Base-by-base conservation (phyloP, 306 rosid genomes). In the Cicer cuneatum region DNA sequence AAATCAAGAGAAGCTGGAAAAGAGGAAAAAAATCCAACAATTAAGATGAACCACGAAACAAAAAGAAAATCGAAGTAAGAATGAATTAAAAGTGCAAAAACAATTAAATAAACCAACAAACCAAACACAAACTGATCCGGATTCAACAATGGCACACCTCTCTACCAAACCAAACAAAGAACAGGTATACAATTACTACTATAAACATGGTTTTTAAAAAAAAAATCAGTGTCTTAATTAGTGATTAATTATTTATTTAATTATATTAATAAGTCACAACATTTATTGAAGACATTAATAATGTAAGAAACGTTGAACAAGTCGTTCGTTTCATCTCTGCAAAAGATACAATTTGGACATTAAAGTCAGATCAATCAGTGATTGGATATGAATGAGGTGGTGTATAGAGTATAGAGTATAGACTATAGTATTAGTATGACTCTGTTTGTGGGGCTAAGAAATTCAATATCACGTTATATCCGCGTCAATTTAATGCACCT, bases 401-500 rank as follows among this genome's bases (percentile, higher is more conserved):
- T 47, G 53, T 65, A 56, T 70, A 47, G 12, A 42, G 73, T 43
- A 73, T n/a, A n/a, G n/a, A n/a, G 42, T 35, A 43, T 9, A 7
- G 10, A 41, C 45, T 12, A n/a, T 2, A 24, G 1, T 29, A 40
- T 1, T 40, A 6, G 63, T 24, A 58, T 58, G 29, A 24, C 63
- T 57, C 40, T 46, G 67, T 47, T 10, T n/a, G 54, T 72, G 77
- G 82, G 73, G 56, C 42, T 83, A 41, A 14, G 46, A 14, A 51
- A 74, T 81, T 66, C 62, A 72, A 13, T 77, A 53, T 81, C 84
- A 78, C 83, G 74, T 81, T 86, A 83, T 86, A 84, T 89, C 90
- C 96, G 97, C 93, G 96, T 90, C 89, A 58, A 85, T 81, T 93
- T 79, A 93, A 86, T 93, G 90, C 87, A 39, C 75, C 85, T 71